A percentile compares a stretch with the other conserved stretches of the same genome.
Conservation (phyloP, 1,284 basidiomycete species). For the Austroboletus novae-zelandiae region DNA sequence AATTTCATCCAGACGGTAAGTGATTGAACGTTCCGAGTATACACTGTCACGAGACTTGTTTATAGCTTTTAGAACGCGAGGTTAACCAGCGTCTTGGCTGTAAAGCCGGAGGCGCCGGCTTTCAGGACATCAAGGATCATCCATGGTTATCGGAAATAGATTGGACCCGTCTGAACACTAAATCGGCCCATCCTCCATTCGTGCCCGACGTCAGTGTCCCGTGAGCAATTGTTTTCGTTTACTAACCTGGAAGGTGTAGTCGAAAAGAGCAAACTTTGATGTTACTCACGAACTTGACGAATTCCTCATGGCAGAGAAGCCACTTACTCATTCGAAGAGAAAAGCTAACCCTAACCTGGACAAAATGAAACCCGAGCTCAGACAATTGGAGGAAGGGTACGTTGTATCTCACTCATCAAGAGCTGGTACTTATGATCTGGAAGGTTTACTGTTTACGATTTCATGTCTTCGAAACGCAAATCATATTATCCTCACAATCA, state of each 20-base stretch:
- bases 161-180: conserved; percentile 77
- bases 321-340: conserved; percentile 88
- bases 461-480: conserved; percentile 56
- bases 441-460: conserved; percentile 81
- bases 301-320: conserved; percentile 94
- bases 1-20: conserved; percentile 50
- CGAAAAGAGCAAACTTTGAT: conserved; percentile 95
- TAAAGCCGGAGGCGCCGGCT: conserved; percentile 59
- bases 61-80: conserved; percentile 84
- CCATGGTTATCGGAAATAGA: conserved; percentile 85
- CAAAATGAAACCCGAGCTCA: conserved; percentile 85
- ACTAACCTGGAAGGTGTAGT: conserved; percentile 44
- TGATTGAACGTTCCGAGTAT: conserved; percentile 9
- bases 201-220: conserved; percentile 77
- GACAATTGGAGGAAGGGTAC: conserved; percentile 92
- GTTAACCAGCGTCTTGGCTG: conserved; percentile 82
- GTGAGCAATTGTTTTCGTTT: not conserved
- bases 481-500: conserved; percentile 83
- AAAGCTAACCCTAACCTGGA: conserved; percentile 82
- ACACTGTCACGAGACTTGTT: conserved; percentile 17
- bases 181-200: conserved; percentile 81
- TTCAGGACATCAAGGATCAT: conserved; percentile 77
- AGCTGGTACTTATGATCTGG: not conserved
- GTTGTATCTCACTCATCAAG: conserved; percentile 24
- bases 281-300: conserved; percentile 97